A percentile compares a stretch with the other conserved stretches of the same genome.
phyloP scores from a whole-genome alignment of 495 filamentous ascomycete species.

The Trichocladium antarcticum region DNA sequence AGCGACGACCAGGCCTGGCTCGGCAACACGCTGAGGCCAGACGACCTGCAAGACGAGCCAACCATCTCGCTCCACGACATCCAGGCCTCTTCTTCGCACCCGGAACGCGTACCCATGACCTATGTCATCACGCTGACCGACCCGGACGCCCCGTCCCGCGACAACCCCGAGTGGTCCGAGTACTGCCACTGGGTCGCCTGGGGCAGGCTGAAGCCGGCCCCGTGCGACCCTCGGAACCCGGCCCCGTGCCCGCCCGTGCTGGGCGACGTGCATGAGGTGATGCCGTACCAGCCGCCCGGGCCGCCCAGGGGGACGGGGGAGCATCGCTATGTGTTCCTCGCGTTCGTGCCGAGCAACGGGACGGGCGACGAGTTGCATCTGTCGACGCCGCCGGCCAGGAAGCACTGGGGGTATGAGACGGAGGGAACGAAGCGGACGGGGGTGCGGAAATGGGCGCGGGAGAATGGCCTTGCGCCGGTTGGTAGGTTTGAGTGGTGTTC shows the following conservation, averaged over 20 bases:
- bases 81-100: constrained; percentile 8
- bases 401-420: constrained; percentile 49
- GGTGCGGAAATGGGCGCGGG: constrained; percentile 50
- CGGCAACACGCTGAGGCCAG: constrained; percentile 51
- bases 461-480: constrained; percentile 49
- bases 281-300: constrained; percentile 49
- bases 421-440: constrained; percentile 40
- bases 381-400: constrained; percentile 44
- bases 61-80: constrained; percentile 28
- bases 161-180: constrained; percentile 56
- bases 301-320: constrained; percentile 56
- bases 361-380: constrained; percentile 33
- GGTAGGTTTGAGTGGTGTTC: constrained; percentile 34
- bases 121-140: constrained; percentile 49
- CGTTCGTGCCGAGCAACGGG: constrained; percentile 37
- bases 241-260: neutral
- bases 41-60: constrained; percentile 41
- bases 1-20: constrained; percentile 36
- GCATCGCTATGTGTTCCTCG: constrained; percentile 58
- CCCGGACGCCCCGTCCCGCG: constrained; percentile 56
- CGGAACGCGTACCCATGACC: constrained; percentile 7
- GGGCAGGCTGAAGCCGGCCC: constrained; percentile 20
- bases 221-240: neutral
- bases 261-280: constrained; percentile 32
- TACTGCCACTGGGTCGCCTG: constrained; percentile 59